phyloP scores from a whole-genome alignment of 257 asterid species.

The Forsythia suspensa region DNA sequence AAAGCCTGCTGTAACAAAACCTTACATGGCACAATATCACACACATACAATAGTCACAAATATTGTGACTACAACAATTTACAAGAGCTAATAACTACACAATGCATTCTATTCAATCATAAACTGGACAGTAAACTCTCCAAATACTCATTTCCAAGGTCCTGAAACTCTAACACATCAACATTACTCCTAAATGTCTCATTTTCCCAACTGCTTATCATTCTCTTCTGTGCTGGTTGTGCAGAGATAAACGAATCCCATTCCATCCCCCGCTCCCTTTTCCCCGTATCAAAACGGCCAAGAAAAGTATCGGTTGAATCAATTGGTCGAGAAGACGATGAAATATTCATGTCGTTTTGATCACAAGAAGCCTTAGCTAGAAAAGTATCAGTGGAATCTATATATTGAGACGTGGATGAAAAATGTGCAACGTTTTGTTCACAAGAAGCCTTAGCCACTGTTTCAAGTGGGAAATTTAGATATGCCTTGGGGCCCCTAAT shows the following conservation, averaged over 20 bases:
- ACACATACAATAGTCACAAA: neutral
- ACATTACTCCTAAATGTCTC: conserved; percentile 11
- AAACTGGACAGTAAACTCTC: conserved; percentile 49
- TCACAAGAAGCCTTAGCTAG: neutral
- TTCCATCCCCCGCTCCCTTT: conserved; percentile 29
- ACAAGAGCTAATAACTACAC: neutral
- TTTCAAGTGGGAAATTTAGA: conserved; percentile 60
- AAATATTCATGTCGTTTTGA: neutral
- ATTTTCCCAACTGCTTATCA: conserved; percentile 20
- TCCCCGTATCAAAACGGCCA: conserved; percentile 2
- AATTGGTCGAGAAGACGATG: neutral
- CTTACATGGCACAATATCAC: neutral
- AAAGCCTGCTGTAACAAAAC: neutral
- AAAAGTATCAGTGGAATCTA: neutral
- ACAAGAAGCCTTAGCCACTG: conserved; percentile 29
- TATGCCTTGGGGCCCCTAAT: conserved; percentile 63
- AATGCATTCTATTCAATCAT: conserved; percentile 3
- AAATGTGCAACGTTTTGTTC: no score
- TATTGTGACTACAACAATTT: neutral
- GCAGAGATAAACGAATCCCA: conserved; percentile 15
- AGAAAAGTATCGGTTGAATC: neutral
- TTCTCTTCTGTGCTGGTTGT: conserved; percentile 26
- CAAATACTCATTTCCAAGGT: conserved; percentile 59
- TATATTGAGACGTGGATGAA: neutral
- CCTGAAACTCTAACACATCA: conserved; percentile 52